Evolutionary conservation across 805 yeast species (phyloP), one percentile per base, ranked within the genome.

Genomic region (Grigorovia jiainica): DNA sequence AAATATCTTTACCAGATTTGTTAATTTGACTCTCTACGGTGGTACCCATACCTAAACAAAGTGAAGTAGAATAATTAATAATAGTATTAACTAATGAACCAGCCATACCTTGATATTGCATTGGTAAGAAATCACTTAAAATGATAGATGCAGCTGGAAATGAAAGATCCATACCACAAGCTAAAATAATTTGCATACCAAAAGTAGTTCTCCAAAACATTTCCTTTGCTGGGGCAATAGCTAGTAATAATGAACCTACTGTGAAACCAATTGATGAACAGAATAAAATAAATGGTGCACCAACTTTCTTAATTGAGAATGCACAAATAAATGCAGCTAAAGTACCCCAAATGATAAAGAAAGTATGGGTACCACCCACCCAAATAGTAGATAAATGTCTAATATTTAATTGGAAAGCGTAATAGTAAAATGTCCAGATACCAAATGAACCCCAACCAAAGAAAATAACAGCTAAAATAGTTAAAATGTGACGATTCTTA

Each of bases 371-470:
- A 7, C 72, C 65, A 47, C 76, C 61, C 46, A 77, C 53, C 51
- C 61, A 62, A 50, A 80, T 35, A 45, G 78, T 65, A 42, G 69
- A 43, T 51, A 72, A 69, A 9, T 66, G 57, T 13, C 80, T 67
- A 21, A 82, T 52, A 41, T 75, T 72, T 42, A 73, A 51, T 27
- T 72, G 54, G 39, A 76, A 69, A 19, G 70, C 67, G 69, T 74
- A 77, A 45, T 72, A 72, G 59, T 79, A 82, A 51, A 67, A 81
- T n/a, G 79, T 66, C 80, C 83, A 81, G 25, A 81, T 67, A 3
- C 90, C 87, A 61, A 83, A 83, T 16, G 83, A 71, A 2, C 85
- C 79, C 92, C 92, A 83, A 0, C 90, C 90, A 9, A 76, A 62
- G 4, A 75, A 67, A 30, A 80, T 63, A 32, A 75, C 67, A 1